phyloP scores from a whole-genome alignment of 1,284 basidiomycete genomes.

The Moesziomyces antarcticus region DNA sequence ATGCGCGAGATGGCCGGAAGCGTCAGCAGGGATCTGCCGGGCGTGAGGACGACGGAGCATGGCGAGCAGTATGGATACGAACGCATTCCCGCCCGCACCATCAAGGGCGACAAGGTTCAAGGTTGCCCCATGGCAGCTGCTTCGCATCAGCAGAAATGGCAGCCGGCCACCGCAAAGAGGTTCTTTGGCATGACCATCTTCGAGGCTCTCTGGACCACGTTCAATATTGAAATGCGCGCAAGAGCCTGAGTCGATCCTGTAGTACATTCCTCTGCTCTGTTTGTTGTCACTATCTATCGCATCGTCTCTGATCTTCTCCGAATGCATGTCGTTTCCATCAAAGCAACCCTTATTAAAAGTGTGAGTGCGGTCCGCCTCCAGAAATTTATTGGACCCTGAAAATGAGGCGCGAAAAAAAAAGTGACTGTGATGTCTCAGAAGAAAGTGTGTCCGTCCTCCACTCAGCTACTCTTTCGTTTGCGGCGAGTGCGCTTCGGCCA shows the following conservation, averaged over 20 bases:
- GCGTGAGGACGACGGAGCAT: conserved; percentile 15
- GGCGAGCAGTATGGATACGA: conserved; percentile 39
- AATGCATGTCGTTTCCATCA: too few relatives aligned
- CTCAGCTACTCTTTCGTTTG: too few relatives aligned
- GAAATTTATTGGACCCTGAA: neutral
- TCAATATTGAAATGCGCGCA: conserved; percentile 42
- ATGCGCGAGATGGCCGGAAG: conserved; percentile 43
- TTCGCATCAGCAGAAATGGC: conserved; percentile 29
- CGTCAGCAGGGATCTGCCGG: conserved; percentile 17
- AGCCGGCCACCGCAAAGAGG: conserved; percentile 33
- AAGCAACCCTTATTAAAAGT: too few relatives aligned
- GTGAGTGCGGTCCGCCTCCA: too few relatives aligned
- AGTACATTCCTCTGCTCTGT: too few relatives aligned
- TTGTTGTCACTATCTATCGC: too few relatives aligned
- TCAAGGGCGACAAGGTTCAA: conserved; percentile 15
- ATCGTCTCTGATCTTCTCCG: too few relatives aligned
- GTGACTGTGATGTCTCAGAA: neutral
- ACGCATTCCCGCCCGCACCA: conserved; percentile 28
- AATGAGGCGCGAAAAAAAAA: neutral
- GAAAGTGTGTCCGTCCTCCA: neutral
- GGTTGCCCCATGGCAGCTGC: conserved; percentile 4
- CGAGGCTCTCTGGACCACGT: conserved; percentile 36
- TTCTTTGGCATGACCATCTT: conserved; percentile 42
- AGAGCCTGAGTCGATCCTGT: conserved; percentile 12
- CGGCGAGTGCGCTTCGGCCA: neutral